Base-by-base conservation (phyloP, 2,329 filamentous ascomycete genomes). In the Tolypocladium capitatum region DNA sequence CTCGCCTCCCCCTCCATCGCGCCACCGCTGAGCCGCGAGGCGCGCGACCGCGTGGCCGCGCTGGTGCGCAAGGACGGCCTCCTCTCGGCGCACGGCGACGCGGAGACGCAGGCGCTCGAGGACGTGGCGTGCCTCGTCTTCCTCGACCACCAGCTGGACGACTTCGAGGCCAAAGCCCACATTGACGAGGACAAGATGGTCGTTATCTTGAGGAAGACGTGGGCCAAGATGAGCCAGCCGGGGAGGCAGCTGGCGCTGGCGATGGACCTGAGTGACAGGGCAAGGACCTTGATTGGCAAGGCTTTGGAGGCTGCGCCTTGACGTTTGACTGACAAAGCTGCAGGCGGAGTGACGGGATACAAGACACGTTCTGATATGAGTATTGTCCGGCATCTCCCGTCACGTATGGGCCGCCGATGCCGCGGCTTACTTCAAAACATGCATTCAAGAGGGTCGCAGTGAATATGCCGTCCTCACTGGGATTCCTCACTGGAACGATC, bases 111-210 rank as follows among this genome's bases (percentile, higher is more conserved):
- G 69, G 73, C 78, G 7, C 71, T 94, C 52, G 88, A 94, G 68
- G 88, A 94, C 66, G 84, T 88, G 42, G 88, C 88, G 3, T 94
- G 87, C 60, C 67, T 94, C 48, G 87, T 94, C 28, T 94, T 94
- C 62, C 67, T 94, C 54, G 87, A 92, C 61, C 86, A 91, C 61
- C 85, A 92, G 60, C 84, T 94, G 53, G 87, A 90, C 57, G 78
- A 76, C 45, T 94, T 92, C 65, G 83, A 87, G 70, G 73, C 63
- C 55, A 72, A 75, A 60, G 74, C 77, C 28, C 74, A 81, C 47
- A 61, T 74, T 16, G 84, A 88, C 58, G 85, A 91, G 66, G 82
- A 80, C 45, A 94, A 92, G 73, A 80, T 88, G 50, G 62, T 91
- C 20, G 68, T 67, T 18, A 86, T 88, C 53, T 60, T 88, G 61